phyloP scores from a whole-genome alignment of 768 basidiomycete species.

The Pleurotus tuber-regium region DNA sequence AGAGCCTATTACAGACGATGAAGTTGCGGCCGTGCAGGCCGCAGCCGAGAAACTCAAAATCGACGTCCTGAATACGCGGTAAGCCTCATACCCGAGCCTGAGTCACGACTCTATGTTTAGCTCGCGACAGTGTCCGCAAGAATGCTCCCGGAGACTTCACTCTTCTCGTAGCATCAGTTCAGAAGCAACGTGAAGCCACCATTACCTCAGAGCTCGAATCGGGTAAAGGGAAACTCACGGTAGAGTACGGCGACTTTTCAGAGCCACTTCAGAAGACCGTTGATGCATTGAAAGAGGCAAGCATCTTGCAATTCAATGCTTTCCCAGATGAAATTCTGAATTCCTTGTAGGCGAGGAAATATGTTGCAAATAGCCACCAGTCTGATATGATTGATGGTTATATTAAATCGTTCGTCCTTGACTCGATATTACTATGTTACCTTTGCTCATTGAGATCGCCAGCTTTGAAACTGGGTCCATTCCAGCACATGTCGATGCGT shows the following conservation, averaged over 20 bases:
- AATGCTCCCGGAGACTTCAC: constrained; percentile 59
- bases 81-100: constrained; percentile 12
- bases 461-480: constrained; percentile 82
- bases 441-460: constrained; percentile 6
- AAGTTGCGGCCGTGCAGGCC: constrained; percentile 72
- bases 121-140: constrained; percentile 60
- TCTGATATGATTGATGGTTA: constrained; percentile 73
- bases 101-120: background rate
- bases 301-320: too few species aligned
- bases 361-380: constrained; percentile 73
- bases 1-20: constrained; percentile 66
- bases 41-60: constrained; percentile 75
- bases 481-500: constrained; percentile 75
- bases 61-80: constrained; percentile 84
- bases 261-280: constrained; percentile 51
- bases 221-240: constrained; percentile 48
- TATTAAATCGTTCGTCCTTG: constrained; percentile 61
- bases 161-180: constrained; percentile 72
- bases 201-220: constrained; percentile 47
- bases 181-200: constrained; percentile 32
- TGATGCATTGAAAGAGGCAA: constrained; percentile 58
- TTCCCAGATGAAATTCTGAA: too few species aligned
- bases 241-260: constrained; percentile 78
- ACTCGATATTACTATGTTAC: background rate
- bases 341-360: constrained; percentile 68